phyloP scores from a whole-genome alignment of 163 green algal genomes.

The Scenedesmus sp. region DNA sequence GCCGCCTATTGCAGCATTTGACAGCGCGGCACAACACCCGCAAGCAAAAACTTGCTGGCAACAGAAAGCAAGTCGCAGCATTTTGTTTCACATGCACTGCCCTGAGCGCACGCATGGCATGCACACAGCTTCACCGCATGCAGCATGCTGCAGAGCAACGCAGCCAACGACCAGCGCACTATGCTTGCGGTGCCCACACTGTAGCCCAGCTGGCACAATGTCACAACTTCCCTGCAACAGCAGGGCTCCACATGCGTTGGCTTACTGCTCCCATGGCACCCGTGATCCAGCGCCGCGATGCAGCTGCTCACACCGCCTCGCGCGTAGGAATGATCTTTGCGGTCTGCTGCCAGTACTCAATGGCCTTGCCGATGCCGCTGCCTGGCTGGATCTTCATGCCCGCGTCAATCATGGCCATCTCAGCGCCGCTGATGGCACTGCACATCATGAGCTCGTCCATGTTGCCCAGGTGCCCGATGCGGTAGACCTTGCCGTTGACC shows the following conservation, averaged over 20 bases:
- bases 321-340: constrained; percentile 85
- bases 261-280: too few relatives aligned
- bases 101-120: too few relatives aligned
- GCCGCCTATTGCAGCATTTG: background rate
- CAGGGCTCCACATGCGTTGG: too few relatives aligned
- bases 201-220: too few relatives aligned
- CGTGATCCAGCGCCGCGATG: background rate
- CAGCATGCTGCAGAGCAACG: too few relatives aligned
- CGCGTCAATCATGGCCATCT: constrained; percentile 94
- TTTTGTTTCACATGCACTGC: too few relatives aligned
- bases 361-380: constrained; percentile 77
- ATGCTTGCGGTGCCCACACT: background rate
- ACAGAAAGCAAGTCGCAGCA: background rate
- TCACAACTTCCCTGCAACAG: too few relatives aligned
- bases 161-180: background rate
- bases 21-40: background rate
- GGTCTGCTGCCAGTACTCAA: constrained; percentile 80
- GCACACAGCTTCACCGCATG: too few relatives aligned
- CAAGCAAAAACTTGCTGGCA: background rate
- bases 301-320: constrained; percentile 58
- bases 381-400: constrained; percentile 86
- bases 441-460: constrained; percentile 98
- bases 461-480: constrained; percentile 98
- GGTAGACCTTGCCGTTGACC: constrained; percentile 86
- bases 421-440: constrained; percentile 87